Base-by-base conservation (phyloP, 2,329 filamentous ascomycete genomes). In the Colletotrichum nymphaeae region DNA sequence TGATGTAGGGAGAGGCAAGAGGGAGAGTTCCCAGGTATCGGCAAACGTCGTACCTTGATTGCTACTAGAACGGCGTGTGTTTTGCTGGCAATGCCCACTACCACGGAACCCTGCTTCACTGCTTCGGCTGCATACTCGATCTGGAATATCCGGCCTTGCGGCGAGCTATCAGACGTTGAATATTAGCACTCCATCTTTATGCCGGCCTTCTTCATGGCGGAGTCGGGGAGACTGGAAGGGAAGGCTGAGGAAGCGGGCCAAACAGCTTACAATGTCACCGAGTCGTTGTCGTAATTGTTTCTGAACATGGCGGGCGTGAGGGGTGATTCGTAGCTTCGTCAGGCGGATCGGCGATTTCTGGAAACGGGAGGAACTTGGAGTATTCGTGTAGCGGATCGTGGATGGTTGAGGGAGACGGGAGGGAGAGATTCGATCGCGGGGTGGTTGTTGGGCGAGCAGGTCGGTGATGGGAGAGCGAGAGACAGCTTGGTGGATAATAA, bases 271-370 rank as follows among this genome's bases (percentile, higher is more conserved):
- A 98, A 99, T 87, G 97, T 99, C 87, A 98, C 95, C 76, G 96
- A 97, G 86, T 99, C 97, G 92, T 99, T 99, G 88, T 99, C 97
- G 90, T 99, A 99, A 87, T 98, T 98, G 90, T 99, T 99, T 87
- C 97, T 92, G 88, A 99, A 99, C 97, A 99, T 98, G 81, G 71
- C 71, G 71, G 71, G 71, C 71, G 67, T 73, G 30, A 62, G 67
- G 62, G 59, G 32, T 56, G 46, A 26, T 56, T 73, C 71, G 71
- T 73, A 73, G 71, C 71, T 73, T 73, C 71, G 71, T 73, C 60
- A 73, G 62, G 67, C 67, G 70, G 67, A 37, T 57, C 16, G 52
- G 26, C 9, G 19, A 19, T 52, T 37, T 30, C 67, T 37, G 60
- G 19, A 60, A 57, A 19, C 46, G 56, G 57, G 22, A 55, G 14